Percentiles rank a stretch among this genome's conserved stretches.
phyloP scores from a whole-genome alignment of 768 basidiomycete genomes.

The Piloderma croceum region DNA sequence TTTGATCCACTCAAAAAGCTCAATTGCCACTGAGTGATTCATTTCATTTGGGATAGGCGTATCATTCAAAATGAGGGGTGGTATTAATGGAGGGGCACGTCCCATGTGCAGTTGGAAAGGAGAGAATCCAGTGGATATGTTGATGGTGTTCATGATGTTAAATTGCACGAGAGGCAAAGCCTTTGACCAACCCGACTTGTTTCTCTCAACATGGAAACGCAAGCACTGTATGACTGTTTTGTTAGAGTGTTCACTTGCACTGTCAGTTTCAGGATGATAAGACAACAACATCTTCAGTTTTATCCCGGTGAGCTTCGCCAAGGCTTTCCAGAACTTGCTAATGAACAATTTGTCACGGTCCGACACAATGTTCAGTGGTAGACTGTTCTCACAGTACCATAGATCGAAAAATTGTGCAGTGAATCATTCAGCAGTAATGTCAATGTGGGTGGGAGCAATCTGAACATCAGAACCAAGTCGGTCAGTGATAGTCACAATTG shows the following conservation, averaged over 20 bases:
- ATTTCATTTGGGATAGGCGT: neutral
- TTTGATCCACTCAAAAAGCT: slow-evolving; percentile 6
- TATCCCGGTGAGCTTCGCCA: slow-evolving; percentile 15
- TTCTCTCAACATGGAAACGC: slow-evolving; percentile 1
- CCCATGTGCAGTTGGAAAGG: slow-evolving; percentile 7
- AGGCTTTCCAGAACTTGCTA: too few relatives aligned
- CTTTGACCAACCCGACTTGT: slow-evolving; percentile 6
- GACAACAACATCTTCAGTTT: slow-evolving; percentile 20
- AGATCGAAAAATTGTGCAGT: too few relatives aligned
- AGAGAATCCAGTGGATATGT: slow-evolving; percentile 8
- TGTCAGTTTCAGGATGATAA: too few relatives aligned
- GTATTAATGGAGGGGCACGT: neutral
- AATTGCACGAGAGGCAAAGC: slow-evolving; percentile 7
- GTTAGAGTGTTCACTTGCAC: slow-evolving; percentile 19
- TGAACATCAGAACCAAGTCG: slow-evolving; percentile 18
- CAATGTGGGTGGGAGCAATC: slow-evolving; percentile 7
- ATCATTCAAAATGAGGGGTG: neutral
- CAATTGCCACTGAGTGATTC: neutral
- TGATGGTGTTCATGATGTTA: slow-evolving; percentile 8
- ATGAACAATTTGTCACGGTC: too few relatives aligned
- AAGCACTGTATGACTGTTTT: slow-evolving; percentile 11
- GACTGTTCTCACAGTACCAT: neutral
- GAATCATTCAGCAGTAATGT: slow-evolving; percentile 2
- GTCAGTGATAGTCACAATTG: slow-evolving; percentile 22
- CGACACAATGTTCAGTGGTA: slow-evolving; percentile 17